These are phyloP conservation scores for Hypomontagnella monticulosa DNA, from an alignment of 495 filamentous ascomycete species.

Conservation along the genomic window DNA sequence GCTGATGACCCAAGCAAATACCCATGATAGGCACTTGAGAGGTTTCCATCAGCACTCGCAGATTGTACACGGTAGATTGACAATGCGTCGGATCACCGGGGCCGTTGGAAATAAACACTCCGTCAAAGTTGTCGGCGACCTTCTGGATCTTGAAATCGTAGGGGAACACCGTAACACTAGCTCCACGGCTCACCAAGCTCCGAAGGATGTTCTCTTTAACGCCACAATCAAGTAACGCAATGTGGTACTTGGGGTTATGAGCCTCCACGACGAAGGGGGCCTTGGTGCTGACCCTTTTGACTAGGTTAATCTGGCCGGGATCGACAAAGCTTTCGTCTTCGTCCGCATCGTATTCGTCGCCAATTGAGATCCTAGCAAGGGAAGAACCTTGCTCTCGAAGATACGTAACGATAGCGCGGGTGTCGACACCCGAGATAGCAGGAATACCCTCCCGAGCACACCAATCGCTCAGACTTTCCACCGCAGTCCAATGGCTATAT, in stretches of 20 bases:
- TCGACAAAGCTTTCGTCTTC: slow-evolving; percentile 97
- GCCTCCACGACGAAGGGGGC: slow-evolving; percentile 93
- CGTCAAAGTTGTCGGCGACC: slow-evolving; percentile 95
- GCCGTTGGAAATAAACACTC: slow-evolving; percentile 97
- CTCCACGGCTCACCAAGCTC: slow-evolving; percentile 86
- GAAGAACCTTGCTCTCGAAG: slow-evolving; percentile 96
- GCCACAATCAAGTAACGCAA: slow-evolving; percentile 96
- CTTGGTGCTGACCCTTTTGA: slow-evolving; percentile 96
- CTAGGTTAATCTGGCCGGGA: slow-evolving; percentile 94
- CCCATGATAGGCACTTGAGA: slow-evolving; percentile 94
- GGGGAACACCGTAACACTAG: slow-evolving; percentile 90
- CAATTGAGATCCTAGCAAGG: slow-evolving; percentile 91
- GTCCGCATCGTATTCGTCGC: slow-evolving; percentile 98
- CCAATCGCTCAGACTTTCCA: slow-evolving; percentile 92
- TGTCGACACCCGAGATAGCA: slow-evolving; percentile 96
- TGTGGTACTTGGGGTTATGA: slow-evolving; percentile 80
- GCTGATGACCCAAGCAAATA: slow-evolving; percentile 94
- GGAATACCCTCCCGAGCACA: slow-evolving; percentile 95
- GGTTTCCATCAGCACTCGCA: slow-evolving; percentile 85
- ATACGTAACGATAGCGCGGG: slow-evolving; percentile 92
- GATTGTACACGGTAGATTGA: slow-evolving; percentile 89
- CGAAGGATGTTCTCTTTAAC: slow-evolving; percentile 99
- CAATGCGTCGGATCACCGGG: slow-evolving; percentile 98
- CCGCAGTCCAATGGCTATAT: slow-evolving; percentile 98
- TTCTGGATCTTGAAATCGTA: slow-evolving; percentile 98